Base-by-base conservation (phyloP, 2,329 filamentous ascomycete genomes). In the Didymella pinodella region DNA sequence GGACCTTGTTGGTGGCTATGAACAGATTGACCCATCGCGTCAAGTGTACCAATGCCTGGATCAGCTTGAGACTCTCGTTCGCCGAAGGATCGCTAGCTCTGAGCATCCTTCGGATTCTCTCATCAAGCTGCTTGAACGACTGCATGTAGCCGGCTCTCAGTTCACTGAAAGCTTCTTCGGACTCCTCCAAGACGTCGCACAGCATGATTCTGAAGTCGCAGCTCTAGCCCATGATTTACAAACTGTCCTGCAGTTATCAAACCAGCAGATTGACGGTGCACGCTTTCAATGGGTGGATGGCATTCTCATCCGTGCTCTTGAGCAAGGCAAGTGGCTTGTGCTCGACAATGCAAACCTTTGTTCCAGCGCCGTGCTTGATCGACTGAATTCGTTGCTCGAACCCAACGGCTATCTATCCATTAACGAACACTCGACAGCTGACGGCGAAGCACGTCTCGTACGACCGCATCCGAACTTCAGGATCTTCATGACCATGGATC, bases 271-370 rank as follows among this genome's bases (percentile, higher is more conserved):
- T 25, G 86, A 89, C 22, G 89, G 89, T 62, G 92, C 93, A 22
- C 89, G 90, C 2, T 99, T 99, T 73, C 92, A 97, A 75, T 99
- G 95, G 95, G 87, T 96, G 2, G 94, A 99, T 74, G 95, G 96
- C 57, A 86, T 96, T 47, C 88, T 99, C 43, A 90, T 98, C 47
- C 90, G 93, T 68, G 94, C 95, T 41, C 82, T 98, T 11, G 85
- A 96, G 71, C 83, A 89, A 66, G 95, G 95, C 14, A 86, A 93
- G 61, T 99, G 95, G 95, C 83, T 99, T 18, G 89, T 99, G 11
- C 86, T 99, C 22, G 95, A 99, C 77, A 97, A 99, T 77, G 95
- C 96, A 60, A 99, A 99, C 71, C 85, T 99, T 57, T 99, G 96
- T 80, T 97, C 90, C 70, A 90, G 94, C 25, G 97, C 94, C 7